Evolutionary conservation across 2,329 filamentous ascomycete genomes (phyloP).

Genomic region (Cladosporium colombiae): DNA sequence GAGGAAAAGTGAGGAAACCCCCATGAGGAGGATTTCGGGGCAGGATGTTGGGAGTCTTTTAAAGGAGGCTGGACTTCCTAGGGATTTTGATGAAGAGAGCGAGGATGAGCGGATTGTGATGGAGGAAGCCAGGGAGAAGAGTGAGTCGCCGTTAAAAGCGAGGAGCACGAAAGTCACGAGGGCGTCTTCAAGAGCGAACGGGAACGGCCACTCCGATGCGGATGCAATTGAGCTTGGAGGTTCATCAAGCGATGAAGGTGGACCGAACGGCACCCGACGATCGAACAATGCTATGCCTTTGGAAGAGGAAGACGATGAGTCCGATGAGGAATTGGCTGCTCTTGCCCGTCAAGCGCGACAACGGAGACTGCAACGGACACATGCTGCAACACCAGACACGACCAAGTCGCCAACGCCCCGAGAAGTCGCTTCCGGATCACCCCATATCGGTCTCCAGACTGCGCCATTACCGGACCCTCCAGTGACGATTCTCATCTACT

Average conservation of each 20-base stretch:
- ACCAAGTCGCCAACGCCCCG: constrained; percentile 24
- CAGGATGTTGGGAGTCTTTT: constrained; percentile 5
- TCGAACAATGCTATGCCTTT: background rate
- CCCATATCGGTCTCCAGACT: background rate
- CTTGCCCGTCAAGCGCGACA: constrained; percentile 46
- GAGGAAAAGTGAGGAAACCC: background rate
- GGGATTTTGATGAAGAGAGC: background rate
- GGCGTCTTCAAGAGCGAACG: background rate
- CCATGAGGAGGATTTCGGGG: constrained; percentile 12
- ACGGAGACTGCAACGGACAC: constrained; percentile 34
- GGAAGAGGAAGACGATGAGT: constrained; percentile 33
- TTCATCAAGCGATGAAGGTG: constrained; percentile 26
- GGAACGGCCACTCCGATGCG: background rate
- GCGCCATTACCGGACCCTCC: constrained; percentile 46
- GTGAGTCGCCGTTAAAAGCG: background rate
- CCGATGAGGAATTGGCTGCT: constrained; percentile 48
- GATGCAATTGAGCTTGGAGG: constrained; percentile 26
- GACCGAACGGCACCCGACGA: background rate
- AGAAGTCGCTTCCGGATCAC: background rate
- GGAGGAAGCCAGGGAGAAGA: background rate
- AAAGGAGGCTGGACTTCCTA: background rate
- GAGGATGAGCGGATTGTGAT: constrained; percentile 11
- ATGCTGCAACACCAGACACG: constrained; percentile 23
- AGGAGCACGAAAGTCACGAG: background rate
- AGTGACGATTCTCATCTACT: constrained; percentile 68